Evolutionary conservation across 2,329 filamentous ascomycete species (phyloP), one percentile per base, ranked within the genome.

Genomic region (Malbranchea zuffiana): DNA sequence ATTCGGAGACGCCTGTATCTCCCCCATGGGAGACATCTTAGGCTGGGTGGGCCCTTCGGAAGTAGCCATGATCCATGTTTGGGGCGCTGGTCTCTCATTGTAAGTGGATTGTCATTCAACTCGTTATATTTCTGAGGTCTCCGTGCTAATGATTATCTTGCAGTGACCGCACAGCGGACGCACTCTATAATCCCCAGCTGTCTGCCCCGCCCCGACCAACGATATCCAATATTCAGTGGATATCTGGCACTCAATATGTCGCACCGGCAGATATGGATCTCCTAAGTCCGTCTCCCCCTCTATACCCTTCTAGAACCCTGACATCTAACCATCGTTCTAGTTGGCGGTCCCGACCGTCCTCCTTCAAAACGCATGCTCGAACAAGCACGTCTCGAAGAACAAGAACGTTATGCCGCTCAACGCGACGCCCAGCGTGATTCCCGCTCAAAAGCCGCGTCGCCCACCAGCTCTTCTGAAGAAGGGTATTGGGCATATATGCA

Each of bases 181-280:
- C 68, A 5, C 68, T 98, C 3, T 75, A 83, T 59, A 94, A 96
- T 54, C 78, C 82, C 0, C 69, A 82, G 40, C 72, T 83, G 1
- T 54, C 72, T 11, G 71, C 82, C 15, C 88, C 87, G 2, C 71
- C 84, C 8, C 76, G 90, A 2, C 90, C 90, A 1, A 94, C 86
- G 0, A 98, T 98, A 42, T 92, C 83, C 13, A 94, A 92, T 51
- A 62, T 98, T 24, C 86, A 96, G 61, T 98, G 90, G 90, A 85
- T 98, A 35, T 82, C 86, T 0, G 90, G 90, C 3, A 96, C 88
- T 1, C 88, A 95, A 59, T 82, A 92, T 50, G 73, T 98, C 30
- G 85, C 84, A 1, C 80, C 84, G 0, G 70, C 78, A 2, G 90
- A 98, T 51, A 76, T 98, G 52, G 90, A 96, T 52, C 62, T 94